phyloP scores from a whole-genome alignment of 2,329 filamentous ascomycete species.

The Clarireedia hainanense region DNA sequence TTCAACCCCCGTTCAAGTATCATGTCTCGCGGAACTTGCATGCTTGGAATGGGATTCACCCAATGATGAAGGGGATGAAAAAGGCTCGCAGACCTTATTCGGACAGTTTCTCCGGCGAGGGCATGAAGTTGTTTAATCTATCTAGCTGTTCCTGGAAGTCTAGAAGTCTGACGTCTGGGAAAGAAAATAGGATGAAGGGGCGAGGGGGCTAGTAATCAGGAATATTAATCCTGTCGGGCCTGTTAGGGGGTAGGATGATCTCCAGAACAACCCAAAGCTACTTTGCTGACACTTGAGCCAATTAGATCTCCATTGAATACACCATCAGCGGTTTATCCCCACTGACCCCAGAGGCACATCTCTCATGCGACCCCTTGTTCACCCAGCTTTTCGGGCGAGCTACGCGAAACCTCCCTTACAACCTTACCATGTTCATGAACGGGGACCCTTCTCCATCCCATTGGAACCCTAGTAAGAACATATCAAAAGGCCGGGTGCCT shows the following conservation, averaged over 20 bases:
- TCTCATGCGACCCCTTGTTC: slow-evolving; percentile 1
- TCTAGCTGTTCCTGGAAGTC: neutral
- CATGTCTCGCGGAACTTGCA: neutral
- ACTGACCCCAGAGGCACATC: neutral
- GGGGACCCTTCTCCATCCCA: neutral
- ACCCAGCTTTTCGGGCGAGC: slow-evolving; percentile 8
- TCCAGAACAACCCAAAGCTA: neutral
- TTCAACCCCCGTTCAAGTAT: neutral
- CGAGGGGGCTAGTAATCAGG: no score
- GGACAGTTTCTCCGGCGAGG: neutral
- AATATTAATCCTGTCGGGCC: no score
- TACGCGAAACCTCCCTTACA: neutral
- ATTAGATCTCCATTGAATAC: neutral
- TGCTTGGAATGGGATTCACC: neutral
- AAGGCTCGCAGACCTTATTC: neutral
- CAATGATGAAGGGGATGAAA: neutral
- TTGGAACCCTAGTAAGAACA: neutral
- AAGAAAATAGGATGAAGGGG: neutral
- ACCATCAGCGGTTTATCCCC: neutral
- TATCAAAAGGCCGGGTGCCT: slow-evolving; percentile 3
- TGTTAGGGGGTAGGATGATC: neutral
- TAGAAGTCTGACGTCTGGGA: neutral
- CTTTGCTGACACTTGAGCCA: neutral
- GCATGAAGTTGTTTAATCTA: neutral
- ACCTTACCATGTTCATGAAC: neutral